phyloP scores from a whole-genome alignment of 2,329 filamentous ascomycete species.

The Fusarium concolor region DNA sequence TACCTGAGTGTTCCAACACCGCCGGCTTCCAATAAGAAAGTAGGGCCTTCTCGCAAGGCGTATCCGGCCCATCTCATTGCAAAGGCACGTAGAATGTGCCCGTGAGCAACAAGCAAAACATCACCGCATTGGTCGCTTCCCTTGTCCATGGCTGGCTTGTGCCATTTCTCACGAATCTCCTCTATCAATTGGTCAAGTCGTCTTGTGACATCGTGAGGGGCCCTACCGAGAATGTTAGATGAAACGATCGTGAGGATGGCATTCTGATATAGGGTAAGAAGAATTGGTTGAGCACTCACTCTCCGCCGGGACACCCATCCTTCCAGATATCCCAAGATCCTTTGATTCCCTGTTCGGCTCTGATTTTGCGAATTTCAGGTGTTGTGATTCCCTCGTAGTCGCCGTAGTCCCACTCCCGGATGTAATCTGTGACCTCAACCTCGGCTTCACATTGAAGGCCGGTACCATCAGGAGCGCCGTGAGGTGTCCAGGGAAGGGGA shows the following conservation, averaged over 20 bases:
- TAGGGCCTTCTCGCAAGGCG: conserved; percentile 78
- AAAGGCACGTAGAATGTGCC: conserved; percentile 88
- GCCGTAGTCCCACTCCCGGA: conserved; percentile 90
- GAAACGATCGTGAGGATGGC: background rate
- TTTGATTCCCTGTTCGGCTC: conserved; percentile 66
- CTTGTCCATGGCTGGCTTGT: conserved; percentile 70
- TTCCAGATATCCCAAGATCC: conserved; percentile 85
- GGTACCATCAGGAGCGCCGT: conserved; percentile 54
- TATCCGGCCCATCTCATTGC: conserved; percentile 87
- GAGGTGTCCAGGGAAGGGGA: conserved; percentile 75
- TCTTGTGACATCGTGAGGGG: conserved; percentile 76
- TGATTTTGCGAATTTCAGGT: conserved; percentile 71
- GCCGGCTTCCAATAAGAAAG: conserved; percentile 88
- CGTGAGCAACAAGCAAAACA: conserved; percentile 81
- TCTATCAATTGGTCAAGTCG: conserved; percentile 81
- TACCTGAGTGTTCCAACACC: conserved; percentile 83
- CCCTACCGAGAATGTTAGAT: conserved; percentile 58
- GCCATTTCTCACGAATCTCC: conserved; percentile 76
- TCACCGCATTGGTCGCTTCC: conserved; percentile 53
- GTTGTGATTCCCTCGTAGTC: conserved; percentile 86
- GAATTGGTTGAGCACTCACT: conserved; percentile 64
- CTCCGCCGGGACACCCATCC: conserved; percentile 88
- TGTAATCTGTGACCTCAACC: conserved; percentile 75
- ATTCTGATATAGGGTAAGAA: conserved; percentile 5
- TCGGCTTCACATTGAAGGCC: conserved; percentile 65